Base-by-base conservation (phyloP, 2,329 filamentous ascomycete species). In the Cercospora sesami region DNA sequence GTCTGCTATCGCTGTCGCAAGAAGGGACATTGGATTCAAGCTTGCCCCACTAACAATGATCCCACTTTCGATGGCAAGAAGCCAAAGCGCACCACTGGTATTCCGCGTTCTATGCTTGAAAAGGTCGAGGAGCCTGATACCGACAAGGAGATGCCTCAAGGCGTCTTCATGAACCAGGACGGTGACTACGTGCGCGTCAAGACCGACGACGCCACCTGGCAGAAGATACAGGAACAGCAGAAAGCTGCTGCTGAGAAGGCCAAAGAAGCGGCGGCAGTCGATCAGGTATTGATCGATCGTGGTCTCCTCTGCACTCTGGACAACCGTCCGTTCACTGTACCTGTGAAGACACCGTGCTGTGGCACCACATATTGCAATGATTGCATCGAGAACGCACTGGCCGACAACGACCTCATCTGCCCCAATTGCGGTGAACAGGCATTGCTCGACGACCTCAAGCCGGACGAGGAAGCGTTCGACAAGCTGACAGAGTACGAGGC, bases 291-390 rank as follows among this genome's bases (percentile, higher is more conserved):
- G 75, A 90, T 93, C 82, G 91, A 95, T 80, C 90, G 88, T 76
- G 94, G 94, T 73, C 85, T 99, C 78, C 91, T 95, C 81, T 99
- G 95, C 85, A 87, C 93, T 73, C 91, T 98, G 86, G 95, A 98
- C 89, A 96, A 96, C 83, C 94, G 92, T 82, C 90, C 97, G 87
- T 97, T 98, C 83, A 90, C 96, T 89, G 93, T 97, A 81, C 94
- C 95, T 87, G 95, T 96, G 86, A 96, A 97, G 88, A 98, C 95
- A 78, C 94, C 95, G 74, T 99, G 95, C 87, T 99, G 95, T 86
- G 88, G 91, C 83, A 96, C 91, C 87, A 97, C 94, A 79, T 99
- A 96, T 86, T 99, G 95, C 87, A 95, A 95, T 88, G 93, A 97
- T 80, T 99, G 95, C 90, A 97, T 99, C 83, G 96, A 95, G 80